Percentiles rank a stretch among this genome's conserved stretches.
Evolutionary conservation across 1,284 basidiomycete genomes (phyloP).

Genomic region (Leccinum angustisporum): DNA sequence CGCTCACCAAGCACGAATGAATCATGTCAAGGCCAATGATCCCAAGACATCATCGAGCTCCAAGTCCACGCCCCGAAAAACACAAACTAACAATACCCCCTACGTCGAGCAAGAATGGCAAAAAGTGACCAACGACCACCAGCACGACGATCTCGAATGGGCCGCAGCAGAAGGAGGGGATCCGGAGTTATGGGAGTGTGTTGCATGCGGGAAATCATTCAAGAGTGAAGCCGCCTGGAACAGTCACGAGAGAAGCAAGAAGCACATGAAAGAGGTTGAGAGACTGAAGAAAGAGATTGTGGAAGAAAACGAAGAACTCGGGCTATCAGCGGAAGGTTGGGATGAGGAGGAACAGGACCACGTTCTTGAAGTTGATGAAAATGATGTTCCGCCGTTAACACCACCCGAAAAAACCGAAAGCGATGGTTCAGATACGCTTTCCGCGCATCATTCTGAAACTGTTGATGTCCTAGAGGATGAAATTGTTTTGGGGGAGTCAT

Average conservation of each 20-base stretch:
- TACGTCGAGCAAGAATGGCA: constrained; percentile 88
- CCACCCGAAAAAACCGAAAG: constrained; percentile 24
- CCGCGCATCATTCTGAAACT: not conserved
- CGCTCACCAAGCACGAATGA: constrained; percentile 44
- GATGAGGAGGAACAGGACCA: constrained; percentile 24
- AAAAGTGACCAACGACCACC: constrained; percentile 45
- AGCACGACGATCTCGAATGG: constrained; percentile 67
- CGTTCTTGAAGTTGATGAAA: constrained; percentile 18
- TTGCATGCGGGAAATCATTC: constrained; percentile 93
- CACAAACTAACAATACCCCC: constrained; percentile 25
- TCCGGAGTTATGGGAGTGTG: constrained; percentile 87
- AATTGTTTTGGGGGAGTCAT: constrained; percentile 1
- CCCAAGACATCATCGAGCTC: constrained; percentile 27
- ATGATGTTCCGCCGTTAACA: constrained; percentile 14
- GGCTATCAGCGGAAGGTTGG: constrained; percentile 31
- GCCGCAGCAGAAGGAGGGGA: constrained; percentile 69
- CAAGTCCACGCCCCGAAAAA: constrained; percentile 23
- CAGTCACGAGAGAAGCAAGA: constrained; percentile 96
- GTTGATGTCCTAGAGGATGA: not conserved
- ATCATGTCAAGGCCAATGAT: constrained; percentile 36
- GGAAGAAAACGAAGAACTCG: constrained; percentile 72
- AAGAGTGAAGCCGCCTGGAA: constrained; percentile 92
- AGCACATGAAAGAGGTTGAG: constrained; percentile 89
- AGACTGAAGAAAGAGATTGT: constrained; percentile 72
- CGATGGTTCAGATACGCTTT: constrained; percentile 13